Conservation (phyloP, 495 filamentous ascomycete species). For the Trichocladium uniseriatum region DNA sequence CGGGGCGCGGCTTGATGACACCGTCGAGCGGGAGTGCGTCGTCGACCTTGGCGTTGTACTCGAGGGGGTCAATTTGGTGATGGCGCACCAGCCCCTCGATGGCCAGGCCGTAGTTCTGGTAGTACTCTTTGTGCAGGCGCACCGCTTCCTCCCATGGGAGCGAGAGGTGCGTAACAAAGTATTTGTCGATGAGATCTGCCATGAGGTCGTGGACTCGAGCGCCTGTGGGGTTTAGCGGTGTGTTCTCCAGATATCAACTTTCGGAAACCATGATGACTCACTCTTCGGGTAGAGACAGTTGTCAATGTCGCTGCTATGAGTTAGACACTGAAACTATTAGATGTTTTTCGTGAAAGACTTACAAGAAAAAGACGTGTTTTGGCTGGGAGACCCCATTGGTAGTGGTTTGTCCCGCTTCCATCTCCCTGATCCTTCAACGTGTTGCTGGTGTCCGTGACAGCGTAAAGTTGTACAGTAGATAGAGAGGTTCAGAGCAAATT, state of each 20-base stretch:
- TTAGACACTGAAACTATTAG: background rate
- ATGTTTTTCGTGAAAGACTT: conserved; percentile 7
- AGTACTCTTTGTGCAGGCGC: conserved; percentile 81
- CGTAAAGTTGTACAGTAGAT: too few species aligned
- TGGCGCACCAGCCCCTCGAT: conserved; percentile 89
- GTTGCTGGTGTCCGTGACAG: too few species aligned
- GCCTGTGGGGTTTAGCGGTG: conserved; percentile 30
- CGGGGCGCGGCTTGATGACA: conserved; percentile 66
- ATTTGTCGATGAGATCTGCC: conserved; percentile 66
- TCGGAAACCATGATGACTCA: conserved; percentile 22
- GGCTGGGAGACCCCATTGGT: conserved; percentile 12
- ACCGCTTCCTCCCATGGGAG: conserved; percentile 64
- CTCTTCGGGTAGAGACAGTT: conserved; percentile 77
- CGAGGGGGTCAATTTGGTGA: conserved; percentile 90
- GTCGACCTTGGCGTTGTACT: conserved; percentile 91
- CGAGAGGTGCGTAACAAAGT: conserved; percentile 71
- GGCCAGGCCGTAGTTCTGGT: conserved; percentile 90
- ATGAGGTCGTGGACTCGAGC: conserved; percentile 66
- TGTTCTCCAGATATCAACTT: background rate
- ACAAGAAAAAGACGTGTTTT: conserved; percentile 42
- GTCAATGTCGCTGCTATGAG: conserved; percentile 65
- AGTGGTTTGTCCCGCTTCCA: conserved; percentile 2
- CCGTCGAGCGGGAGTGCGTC: conserved; percentile 85
- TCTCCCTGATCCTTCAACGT: too few species aligned
- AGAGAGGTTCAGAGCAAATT: too few species aligned